These are phyloP conservation scores for Poa annua DNA, from an alignment of 176 grass and related monocot genomes.

Conservation along the genomic window DNA sequence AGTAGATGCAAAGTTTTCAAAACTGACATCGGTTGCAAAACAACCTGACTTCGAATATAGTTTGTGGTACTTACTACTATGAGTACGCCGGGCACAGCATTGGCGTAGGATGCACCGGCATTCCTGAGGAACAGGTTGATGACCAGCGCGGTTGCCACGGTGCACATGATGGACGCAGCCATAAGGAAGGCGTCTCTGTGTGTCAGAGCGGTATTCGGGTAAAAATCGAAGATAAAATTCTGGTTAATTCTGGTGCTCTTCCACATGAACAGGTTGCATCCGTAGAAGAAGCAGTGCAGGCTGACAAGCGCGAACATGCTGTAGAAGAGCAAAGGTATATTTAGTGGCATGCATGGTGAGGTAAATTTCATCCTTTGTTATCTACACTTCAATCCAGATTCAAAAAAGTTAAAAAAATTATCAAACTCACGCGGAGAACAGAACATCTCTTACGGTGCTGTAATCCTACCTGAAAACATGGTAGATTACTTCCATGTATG, in stretches of 20 bases:
- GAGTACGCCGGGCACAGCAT: conserved; percentile 73
- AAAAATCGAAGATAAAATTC: conserved; percentile 93
- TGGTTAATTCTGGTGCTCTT: conserved; percentile 74
- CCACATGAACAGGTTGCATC: conserved; percentile 90
- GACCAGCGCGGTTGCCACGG: conserved; percentile 59
- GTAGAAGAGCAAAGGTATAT: not conserved
- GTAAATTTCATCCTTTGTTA: not conserved
- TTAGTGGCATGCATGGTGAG: not conserved
- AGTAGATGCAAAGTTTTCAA: conserved; percentile 4
- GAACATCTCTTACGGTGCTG: not conserved
- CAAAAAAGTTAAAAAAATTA: not conserved
- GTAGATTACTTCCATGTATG: conserved; percentile 84
- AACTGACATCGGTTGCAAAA: not conserved
- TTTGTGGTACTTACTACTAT: conserved; percentile 56
- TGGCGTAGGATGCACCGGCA: conserved; percentile 52
- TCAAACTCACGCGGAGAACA: not conserved
- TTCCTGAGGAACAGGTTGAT: conserved; percentile 76
- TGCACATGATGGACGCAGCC: conserved; percentile 80
- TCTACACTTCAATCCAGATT: too few relatives aligned
- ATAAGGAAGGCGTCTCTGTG: conserved; percentile 93
- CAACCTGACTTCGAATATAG: not conserved
- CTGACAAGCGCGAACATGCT: conserved; percentile 93
- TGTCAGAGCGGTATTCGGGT: conserved; percentile 60
- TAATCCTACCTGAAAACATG: conserved; percentile 74
- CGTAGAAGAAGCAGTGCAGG: conserved; percentile 87